Evolutionary conservation across 2,329 filamentous ascomycete species (phyloP).

Genomic region (Apiospora marii): DNA sequence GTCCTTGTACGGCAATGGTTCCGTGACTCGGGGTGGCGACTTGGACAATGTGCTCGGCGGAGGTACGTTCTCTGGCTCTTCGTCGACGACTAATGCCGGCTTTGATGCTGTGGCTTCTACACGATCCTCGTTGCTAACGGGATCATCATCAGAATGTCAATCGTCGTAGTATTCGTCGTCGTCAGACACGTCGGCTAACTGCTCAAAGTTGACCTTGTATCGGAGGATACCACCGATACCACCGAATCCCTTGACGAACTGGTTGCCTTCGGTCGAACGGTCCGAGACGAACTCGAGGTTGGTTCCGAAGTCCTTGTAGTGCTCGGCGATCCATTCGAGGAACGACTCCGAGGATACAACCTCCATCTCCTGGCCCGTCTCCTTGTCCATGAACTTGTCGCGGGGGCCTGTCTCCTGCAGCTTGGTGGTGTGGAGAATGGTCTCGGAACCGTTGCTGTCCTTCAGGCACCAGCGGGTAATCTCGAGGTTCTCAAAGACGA

Average conservation of each 20-base stretch:
- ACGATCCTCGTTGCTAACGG: conserved; percentile 87
- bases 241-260: conserved; percentile 99
- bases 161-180: conserved; percentile 90
- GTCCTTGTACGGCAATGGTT: conserved; percentile 48
- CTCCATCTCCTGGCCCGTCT: conserved; percentile 97
- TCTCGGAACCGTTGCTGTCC: conserved; percentile 74
- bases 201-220: conserved; percentile 99
- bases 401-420: conserved; percentile 78
- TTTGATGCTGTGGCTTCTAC: conserved; percentile 64
- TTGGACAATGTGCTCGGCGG: conserved; percentile 45
- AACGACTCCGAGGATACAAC: conserved; percentile 86
- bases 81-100: conserved; percentile 47
- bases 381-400: conserved; percentile 91
- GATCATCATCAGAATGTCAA: conserved; percentile 60
- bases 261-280: conserved; percentile 96
- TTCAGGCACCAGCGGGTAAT: conserved; percentile 92
- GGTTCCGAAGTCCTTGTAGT: conserved; percentile 97
- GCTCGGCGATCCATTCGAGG: conserved; percentile 99
- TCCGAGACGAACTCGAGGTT: conserved; percentile 97
- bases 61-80: conserved; percentile 47
- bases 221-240: conserved; percentile 96
- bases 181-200: conserved; percentile 89
- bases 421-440: conserved; percentile 89
- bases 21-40: conserved; percentile 39
- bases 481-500: conserved; percentile 97